phyloP scores from a whole-genome alignment of 106 monocot species.

The Dendrobium nobile region DNA sequence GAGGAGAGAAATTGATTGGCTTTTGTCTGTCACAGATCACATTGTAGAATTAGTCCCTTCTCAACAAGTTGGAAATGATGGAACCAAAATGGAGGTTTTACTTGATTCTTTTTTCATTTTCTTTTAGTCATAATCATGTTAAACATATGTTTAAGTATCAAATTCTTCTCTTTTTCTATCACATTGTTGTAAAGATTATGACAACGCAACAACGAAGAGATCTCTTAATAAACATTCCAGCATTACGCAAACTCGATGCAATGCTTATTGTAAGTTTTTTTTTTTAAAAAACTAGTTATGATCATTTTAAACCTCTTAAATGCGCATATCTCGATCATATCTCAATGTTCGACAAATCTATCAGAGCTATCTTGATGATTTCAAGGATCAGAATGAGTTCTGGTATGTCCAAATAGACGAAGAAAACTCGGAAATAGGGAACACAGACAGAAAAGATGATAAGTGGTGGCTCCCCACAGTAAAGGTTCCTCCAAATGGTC shows the following conservation, averaged over 20 bases:
- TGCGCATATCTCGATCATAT: not conserved
- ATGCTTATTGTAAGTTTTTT: constrained; percentile 59
- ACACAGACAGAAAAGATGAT: constrained; percentile 36
- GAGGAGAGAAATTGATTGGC: constrained; percentile 65
- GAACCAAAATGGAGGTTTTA: constrained; percentile 55
- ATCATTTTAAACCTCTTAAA: not conserved
- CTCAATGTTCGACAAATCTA: not conserved
- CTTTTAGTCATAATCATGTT: not conserved
- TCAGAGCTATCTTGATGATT: constrained; percentile 54
- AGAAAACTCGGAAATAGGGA: constrained; percentile 34
- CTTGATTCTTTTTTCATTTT: not conserved
- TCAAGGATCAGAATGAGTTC: constrained; percentile 70
- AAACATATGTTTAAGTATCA: not conserved
- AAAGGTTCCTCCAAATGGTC: constrained; percentile 44
- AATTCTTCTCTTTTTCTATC: not conserved
- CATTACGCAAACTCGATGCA: constrained; percentile 52
- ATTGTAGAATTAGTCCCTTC: constrained; percentile 65
- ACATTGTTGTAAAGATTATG: constrained; percentile 42
- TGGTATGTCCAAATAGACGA: constrained; percentile 52
- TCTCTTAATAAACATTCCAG: constrained; percentile 66
- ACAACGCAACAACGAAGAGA: constrained; percentile 50
- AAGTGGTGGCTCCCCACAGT: constrained; percentile 65
- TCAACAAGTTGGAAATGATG: constrained; percentile 47
- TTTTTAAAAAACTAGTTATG: not conserved
- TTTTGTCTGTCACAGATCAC: constrained; percentile 59